These are phyloP conservation scores for Fistulifera solaris DNA, from an alignment of 108 stramenopile genomes.

Conservation along the genomic window DNA sequence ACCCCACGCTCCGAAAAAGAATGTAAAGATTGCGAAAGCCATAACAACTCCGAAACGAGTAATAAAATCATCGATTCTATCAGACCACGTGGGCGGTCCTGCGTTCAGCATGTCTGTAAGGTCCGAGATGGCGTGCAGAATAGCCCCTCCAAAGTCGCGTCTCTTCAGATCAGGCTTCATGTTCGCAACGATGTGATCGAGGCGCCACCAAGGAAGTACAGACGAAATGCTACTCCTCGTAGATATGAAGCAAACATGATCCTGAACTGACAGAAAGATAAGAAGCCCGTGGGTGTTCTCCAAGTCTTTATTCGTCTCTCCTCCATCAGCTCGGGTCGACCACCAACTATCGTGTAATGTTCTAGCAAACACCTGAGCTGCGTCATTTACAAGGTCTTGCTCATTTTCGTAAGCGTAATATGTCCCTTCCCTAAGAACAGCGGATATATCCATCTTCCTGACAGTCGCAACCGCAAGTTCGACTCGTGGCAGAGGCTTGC, in stretches of 20 bases:
- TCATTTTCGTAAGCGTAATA: conserved; percentile 82
- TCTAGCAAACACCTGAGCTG: conserved; percentile 79
- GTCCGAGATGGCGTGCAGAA: conserved; percentile 57
- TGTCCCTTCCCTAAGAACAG: conserved; percentile 52
- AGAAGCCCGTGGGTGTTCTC: conserved; percentile 45
- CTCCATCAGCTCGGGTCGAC: conserved; percentile 6
- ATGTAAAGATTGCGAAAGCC: conserved; percentile 71
- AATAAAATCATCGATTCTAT: conserved; percentile 61
- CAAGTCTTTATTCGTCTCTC: background rate
- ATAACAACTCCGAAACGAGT: conserved; percentile 72
- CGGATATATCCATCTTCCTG: conserved; percentile 64
- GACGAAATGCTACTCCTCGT: conserved; percentile 50
- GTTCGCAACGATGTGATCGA: conserved; percentile 66
- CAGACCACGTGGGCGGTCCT: conserved; percentile 64
- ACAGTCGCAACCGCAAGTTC: conserved; percentile 44
- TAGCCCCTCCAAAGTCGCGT: conserved; percentile 50
- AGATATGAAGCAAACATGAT: conserved; percentile 80
- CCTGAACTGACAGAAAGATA: conserved; percentile 68
- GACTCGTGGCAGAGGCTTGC: conserved; percentile 1
- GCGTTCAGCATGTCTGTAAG: conserved; percentile 42
- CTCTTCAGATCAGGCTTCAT: conserved; percentile 72
- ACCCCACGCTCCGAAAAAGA: conserved; percentile 79
- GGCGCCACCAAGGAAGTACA: conserved; percentile 75
- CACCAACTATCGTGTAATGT: conserved; percentile 71
- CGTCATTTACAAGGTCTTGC: conserved; percentile 84